Base-by-base conservation (phyloP, 257 asterid species). In the Solanum ossicruentum region DNA sequence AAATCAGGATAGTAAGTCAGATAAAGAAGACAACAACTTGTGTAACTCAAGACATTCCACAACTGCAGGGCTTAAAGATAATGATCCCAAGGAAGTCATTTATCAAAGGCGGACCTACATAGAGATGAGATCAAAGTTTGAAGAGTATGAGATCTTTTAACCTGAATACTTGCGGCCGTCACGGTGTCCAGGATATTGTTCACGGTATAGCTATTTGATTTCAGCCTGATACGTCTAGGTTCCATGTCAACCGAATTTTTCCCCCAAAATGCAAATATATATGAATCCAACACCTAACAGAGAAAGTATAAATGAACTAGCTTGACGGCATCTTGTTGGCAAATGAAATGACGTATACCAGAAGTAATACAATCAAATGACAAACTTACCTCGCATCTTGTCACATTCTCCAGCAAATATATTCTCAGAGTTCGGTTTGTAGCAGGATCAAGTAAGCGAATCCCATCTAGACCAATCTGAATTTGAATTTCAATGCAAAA, bases 121-220 rank as follows among this genome's bases (percentile, higher is more conserved):
- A 71, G 12, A 10, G 3, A 43, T 41, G 55, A 41, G 55, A 49
- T 75, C 82, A 75, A 51, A 51, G 26, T 77, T 78, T 77, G 45
- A 77, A 26, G 26, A 52, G 65, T 16, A n/a, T 17, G 41, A 66
- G 75, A 79, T 84, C 49, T 45, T 12, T 55, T 54, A 81, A 95
- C 99, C 99, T 95, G 99, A 88, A 94, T 93, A 92, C 98, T 94
- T 70, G 98, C 98, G 10, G 98, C 99, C 78, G 98, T 90, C 81
- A 95, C 99, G 0, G 90, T 87, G 87, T 95, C 99, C 93, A 94
- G 87, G 36, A 95, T 94, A 90, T 91, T 93, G 88, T 86, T 95
- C 32, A 94, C 92, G 12, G 98, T 95, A 88, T 95, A 94, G 88
- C 91, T 88, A 88, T 88, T 95, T 82, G 99, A 94, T 92, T 93